Evolutionary conservation across 2,329 filamentous ascomycete species (phyloP), one percentile per base, ranked within the genome.

Genomic region (Basipetospora chlamydospora): DNA sequence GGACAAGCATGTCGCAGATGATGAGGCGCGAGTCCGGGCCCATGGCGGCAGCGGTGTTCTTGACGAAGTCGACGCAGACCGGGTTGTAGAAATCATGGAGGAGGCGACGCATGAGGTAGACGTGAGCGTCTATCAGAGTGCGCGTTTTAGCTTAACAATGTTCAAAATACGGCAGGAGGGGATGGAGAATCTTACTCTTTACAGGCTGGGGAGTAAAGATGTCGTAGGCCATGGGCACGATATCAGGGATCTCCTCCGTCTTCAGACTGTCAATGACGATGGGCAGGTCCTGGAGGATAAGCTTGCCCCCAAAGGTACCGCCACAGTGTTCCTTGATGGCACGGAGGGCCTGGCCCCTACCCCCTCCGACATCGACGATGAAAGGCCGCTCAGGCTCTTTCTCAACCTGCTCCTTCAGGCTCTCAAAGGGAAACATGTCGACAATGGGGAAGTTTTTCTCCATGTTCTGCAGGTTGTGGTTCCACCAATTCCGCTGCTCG

Each of bases 1-100:
- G 56, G 13, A 57, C 43, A 8, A 59, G 31, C 41, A 53, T 50
- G 30, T 59, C 54, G 35, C 52, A 56, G 16, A 59, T 43, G 11
- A 58, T 44, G 2, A 56, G 43, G 1, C 52, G 50, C 2, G 54
- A 54, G 29, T 51, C 50, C 0, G 50, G 49, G 0, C 48, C 52
- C 52, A 54, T 54, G 4, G 50, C 47, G 3, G 43, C 45, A 6
- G 45, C 51, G 1, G 48, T 51, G 39, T 50, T 53, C 13, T 43
- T 50, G 22, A 54, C 43, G 15, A 55, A 52, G 13, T 50, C 44
- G n/a, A 46, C 43, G 39, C 52, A 53, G 15, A 49, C 46, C 12
- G 49, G 44, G 5, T 36, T 42, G 13, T 55, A 54, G 25, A 53
- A 54, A 37, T 55, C 51, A 22, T 54, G 52, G 12, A 55, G 49